These are phyloP conservation scores for Lophiostoma macrostomum DNA, from an alignment of 495 filamentous ascomycete species.

Conservation along the genomic window DNA sequence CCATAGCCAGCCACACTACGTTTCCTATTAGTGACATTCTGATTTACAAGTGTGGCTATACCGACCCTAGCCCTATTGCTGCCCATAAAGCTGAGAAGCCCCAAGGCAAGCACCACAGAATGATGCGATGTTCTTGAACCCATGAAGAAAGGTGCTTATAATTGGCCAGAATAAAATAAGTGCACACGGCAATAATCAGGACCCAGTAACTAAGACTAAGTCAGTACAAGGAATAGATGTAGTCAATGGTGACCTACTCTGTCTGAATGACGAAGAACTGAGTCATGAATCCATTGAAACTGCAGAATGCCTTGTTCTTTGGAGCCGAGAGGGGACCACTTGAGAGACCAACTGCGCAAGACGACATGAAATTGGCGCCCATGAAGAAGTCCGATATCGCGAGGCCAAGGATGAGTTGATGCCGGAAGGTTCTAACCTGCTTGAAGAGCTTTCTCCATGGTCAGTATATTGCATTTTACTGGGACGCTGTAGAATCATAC, in stretches of 20 bases:
- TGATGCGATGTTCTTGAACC: slow-evolving; percentile 41
- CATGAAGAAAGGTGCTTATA: slow-evolving; percentile 40
- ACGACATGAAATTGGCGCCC: slow-evolving; percentile 45
- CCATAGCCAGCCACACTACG: slow-evolving; percentile 46
- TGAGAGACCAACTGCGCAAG: slow-evolving; percentile 40
- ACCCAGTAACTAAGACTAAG: slow-evolving; percentile 44
- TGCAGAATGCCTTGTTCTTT: slow-evolving; percentile 41
- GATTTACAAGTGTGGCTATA: too few species aligned
- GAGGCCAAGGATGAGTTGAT: slow-evolving; percentile 48
- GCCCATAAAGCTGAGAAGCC: slow-evolving; percentile 42
- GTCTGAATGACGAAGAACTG: slow-evolving; percentile 49
- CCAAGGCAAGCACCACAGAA: slow-evolving; percentile 44
- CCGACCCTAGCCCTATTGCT: slow-evolving; percentile 36
- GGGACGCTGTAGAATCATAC: slow-evolving; percentile 21
- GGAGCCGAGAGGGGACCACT: slow-evolving; percentile 40
- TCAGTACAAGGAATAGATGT: too few species aligned
- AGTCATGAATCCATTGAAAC: slow-evolving; percentile 47
- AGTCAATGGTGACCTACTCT: too few species aligned
- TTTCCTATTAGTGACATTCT: too few species aligned
- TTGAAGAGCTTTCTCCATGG: slow-evolving; percentile 36
- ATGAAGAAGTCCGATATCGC: slow-evolving; percentile 46
- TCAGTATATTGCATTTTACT: background rate
- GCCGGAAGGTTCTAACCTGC: slow-evolving; percentile 42
- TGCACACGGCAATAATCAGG: slow-evolving; percentile 44
- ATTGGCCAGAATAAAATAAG: slow-evolving; percentile 44